A percentile compares a stretch with the other conserved stretches of the same genome.
phyloP scores from a whole-genome alignment of 1,284 basidiomycete species.

The Pseudozyma hubeiensis region DNA sequence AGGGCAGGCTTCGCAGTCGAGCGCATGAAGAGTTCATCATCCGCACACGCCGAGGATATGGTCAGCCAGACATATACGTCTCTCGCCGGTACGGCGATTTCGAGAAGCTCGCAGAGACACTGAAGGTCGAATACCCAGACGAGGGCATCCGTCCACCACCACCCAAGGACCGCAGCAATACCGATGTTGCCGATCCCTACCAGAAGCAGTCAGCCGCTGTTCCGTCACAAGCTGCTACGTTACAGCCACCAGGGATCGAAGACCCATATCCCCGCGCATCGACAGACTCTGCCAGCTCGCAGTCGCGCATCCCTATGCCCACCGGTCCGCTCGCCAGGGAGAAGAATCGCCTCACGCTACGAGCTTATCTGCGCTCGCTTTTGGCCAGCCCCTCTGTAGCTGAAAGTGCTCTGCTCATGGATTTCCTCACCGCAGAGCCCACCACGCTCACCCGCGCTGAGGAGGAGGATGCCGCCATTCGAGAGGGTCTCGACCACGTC shows the following conservation, averaged over 20 bases:
- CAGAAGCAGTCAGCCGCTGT: constrained; percentile 12
- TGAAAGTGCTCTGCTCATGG: constrained; percentile 84
- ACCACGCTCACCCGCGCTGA: constrained; percentile 81
- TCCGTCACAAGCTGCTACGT: background rate
- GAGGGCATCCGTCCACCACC: constrained; percentile 57
- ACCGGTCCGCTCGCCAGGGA: constrained; percentile 72
- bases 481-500: constrained; percentile 90
- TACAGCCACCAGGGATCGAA: constrained; percentile 1
- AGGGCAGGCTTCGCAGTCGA: constrained; percentile 57
- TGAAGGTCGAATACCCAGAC: constrained; percentile 58
- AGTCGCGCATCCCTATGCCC: constrained; percentile 33
- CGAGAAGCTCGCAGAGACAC: constrained; percentile 69
- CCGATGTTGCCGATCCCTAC: constrained; percentile 46
- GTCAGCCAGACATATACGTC: constrained; percentile 83
- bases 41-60: constrained; percentile 77
- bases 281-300: constrained; percentile 27
- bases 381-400: constrained; percentile 79
- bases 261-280: constrained; percentile 19
- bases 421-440: constrained; percentile 85
- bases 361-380: constrained; percentile 87
- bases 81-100: constrained; percentile 96
- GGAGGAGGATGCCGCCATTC: constrained; percentile 78
- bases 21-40: constrained; percentile 83
- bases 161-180: constrained; percentile 57
- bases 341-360: constrained; percentile 92